These are phyloP conservation scores for Diplocarpon rosae DNA, from an alignment of 2,329 filamentous ascomycete species.

Conservation along the genomic window DNA sequence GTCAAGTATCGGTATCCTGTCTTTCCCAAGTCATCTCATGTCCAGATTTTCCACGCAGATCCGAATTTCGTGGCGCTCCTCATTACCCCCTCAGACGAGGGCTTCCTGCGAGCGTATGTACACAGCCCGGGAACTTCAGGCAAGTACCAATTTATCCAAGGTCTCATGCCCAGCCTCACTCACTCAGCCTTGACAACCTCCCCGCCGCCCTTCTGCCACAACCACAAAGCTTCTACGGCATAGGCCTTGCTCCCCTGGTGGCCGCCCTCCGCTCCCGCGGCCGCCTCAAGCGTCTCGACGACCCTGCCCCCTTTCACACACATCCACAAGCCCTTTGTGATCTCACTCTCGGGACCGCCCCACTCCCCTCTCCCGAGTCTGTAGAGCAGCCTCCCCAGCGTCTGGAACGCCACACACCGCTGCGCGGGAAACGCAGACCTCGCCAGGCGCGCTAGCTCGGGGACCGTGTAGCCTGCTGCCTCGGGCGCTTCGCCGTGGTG, in stretches of 20 bases:
- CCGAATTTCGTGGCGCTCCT: too few relatives aligned
- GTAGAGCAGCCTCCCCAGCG: conserved; percentile 75
- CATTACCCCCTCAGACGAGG: too few relatives aligned
- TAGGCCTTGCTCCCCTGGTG: conserved; percentile 76
- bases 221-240: conserved; percentile 81
- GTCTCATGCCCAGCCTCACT: neutral
- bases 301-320: conserved; percentile 67
- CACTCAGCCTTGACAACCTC: conserved; percentile 24
- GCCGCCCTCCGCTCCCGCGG: conserved; percentile 53
- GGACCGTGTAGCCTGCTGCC: conserved; percentile 86
- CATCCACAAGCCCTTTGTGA: conserved; percentile 74
- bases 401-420: conserved; percentile 84
- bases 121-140: too few relatives aligned
- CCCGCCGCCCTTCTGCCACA: conserved; percentile 40
- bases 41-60: too few relatives aligned
- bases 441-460: conserved; percentile 70
- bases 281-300: conserved; percentile 64
- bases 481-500: conserved; percentile 90
- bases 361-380: conserved; percentile 64
- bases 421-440: conserved; percentile 77
- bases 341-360: conserved; percentile 53
- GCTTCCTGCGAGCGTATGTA: too few relatives aligned
- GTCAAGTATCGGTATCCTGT: too few relatives aligned
- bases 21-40: too few relatives aligned
- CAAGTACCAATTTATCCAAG: too few relatives aligned